Percentiles rank a stretch among this genome's conserved stretches.
Evolutionary conservation across 2,329 filamentous ascomycete genomes (phyloP).

Genomic region (Botrytis byssoidea): DNA sequence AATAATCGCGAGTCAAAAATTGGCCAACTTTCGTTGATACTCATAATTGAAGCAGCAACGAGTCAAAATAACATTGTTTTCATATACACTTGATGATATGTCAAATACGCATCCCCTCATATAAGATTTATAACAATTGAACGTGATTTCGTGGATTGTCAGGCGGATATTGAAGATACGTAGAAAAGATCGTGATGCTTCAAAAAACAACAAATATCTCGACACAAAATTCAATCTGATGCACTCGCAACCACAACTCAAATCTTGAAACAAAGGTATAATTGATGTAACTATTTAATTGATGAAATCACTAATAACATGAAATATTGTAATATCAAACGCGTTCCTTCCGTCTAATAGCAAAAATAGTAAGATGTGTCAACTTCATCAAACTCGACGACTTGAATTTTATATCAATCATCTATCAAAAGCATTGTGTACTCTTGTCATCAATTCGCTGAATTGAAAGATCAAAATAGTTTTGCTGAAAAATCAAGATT

Average conservation of each 20-base stretch:
- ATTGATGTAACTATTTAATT: constrained; percentile 1
- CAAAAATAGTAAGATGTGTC: not conserved
- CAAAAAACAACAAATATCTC: constrained; percentile 8
- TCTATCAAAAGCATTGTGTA: constrained; percentile 1
- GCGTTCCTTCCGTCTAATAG: not conserved
- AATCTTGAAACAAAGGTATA: not conserved
- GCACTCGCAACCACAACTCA: constrained; percentile 19
- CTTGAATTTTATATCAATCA: not conserved
- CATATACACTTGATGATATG: constrained; percentile 12
- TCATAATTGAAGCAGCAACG: not conserved
- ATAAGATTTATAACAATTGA: constrained; percentile 6
- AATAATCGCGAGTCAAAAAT: constrained; percentile 17
- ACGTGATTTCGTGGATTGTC: not conserved
- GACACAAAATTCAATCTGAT: not conserved
- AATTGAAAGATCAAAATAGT: not conserved
- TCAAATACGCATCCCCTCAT: constrained; percentile 11
- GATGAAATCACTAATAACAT: constrained; percentile 6
- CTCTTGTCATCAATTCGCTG: not conserved
- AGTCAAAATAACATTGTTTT: not conserved
- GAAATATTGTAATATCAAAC: not conserved
- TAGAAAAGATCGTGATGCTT: constrained; percentile 19
- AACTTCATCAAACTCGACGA: constrained; percentile 12
- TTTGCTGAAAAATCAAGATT: not conserved
- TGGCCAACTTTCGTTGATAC: constrained; percentile 2
- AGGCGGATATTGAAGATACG: not conserved